Evolutionary conservation across 139 green algal genomes (phyloP), one percentile per base, ranked within the genome.

Genomic region (Mesostigma viride): DNA sequence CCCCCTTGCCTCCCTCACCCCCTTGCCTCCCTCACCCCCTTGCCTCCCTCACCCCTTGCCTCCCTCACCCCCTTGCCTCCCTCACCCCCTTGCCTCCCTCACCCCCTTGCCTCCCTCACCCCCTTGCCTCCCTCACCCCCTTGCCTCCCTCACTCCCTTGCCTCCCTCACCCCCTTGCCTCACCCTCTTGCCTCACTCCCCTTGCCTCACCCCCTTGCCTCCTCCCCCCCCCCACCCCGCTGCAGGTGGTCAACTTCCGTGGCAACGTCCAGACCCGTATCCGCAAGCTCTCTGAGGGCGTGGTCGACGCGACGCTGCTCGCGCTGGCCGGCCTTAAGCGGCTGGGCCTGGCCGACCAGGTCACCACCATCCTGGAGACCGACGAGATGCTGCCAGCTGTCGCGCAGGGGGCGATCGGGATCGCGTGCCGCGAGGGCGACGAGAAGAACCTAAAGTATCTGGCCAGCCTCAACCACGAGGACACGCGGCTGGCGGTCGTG

Each of bases 381-480:
- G 90, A 96, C 0, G 91, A 96, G 48, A 97, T 97, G 91, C 81
- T 97, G 40, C 91, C 91, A 20, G 91, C 91, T 22, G 90, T 97
- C 1, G 86, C 90, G 17, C 89, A 95, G 80, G 93, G 93, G 6
- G 93, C 93, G 57, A 98, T 99, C 63, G 93, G 93, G 70, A 98
- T 99, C 67, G 90, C 92, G 6, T 97, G 92, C 83, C 84, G 93
- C 48, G 84, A 86, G 1, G 84, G 79, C 62, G 93, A 99, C 65
- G 78, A 85, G 20, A 47, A 58, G 14, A 17, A 24, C 36, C 51
- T 71, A 5, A 31, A 82, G 67, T 87, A 85, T 36, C 81, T 99
- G 68, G 85, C 83, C 3, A 74, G 78, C 1, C 84, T 99, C 4
- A 99, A 98, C 80, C 92, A 99, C 69, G 91, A 97, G 76, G 89